phyloP scores from a whole-genome alignment of 352 stramenopile species.

The Aphanomyces invadans region DNA sequence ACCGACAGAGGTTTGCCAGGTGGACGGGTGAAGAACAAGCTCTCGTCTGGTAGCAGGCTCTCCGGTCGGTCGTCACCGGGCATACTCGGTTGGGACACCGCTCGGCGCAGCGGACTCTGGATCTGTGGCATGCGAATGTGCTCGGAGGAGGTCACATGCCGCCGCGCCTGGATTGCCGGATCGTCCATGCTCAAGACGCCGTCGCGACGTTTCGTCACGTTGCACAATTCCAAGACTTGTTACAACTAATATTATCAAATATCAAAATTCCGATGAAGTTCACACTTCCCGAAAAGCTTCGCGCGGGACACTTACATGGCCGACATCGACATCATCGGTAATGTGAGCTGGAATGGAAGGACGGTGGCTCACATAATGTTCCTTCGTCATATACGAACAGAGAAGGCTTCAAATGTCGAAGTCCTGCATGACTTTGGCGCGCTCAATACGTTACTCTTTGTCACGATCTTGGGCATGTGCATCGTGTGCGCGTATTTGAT shows the following conservation, averaged over 20 bases:
- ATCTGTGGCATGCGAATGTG: background rate
- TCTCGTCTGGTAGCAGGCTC: conserved; percentile 1
- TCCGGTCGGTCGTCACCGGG: background rate
- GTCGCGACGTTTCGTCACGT: background rate
- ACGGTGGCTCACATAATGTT: background rate
- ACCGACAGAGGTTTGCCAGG: conserved; percentile 6
- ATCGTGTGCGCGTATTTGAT: conserved; percentile 88
- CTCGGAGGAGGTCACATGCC: background rate
- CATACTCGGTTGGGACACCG: background rate
- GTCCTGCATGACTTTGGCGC: conserved; percentile 79
- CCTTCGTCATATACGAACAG: conserved; percentile 23
- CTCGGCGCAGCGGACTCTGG: background rate
- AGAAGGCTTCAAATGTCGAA: conserved; percentile 53
- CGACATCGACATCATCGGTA: conserved; percentile 25
- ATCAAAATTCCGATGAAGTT: background rate
- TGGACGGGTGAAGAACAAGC: conserved; percentile 18
- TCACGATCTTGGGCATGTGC: conserved; percentile 84
- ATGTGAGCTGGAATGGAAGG: no score
- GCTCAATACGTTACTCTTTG: conserved; percentile 82
- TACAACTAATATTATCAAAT: background rate
- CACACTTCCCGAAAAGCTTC: background rate
- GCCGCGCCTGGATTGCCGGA: background rate
- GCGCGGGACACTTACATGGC: conserved; percentile 1
- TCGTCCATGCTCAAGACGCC: background rate
- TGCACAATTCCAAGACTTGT: background rate